Evolutionary conservation across 768 basidiomycete genomes (phyloP).

Genomic region (Lactifluus volemus): DNA sequence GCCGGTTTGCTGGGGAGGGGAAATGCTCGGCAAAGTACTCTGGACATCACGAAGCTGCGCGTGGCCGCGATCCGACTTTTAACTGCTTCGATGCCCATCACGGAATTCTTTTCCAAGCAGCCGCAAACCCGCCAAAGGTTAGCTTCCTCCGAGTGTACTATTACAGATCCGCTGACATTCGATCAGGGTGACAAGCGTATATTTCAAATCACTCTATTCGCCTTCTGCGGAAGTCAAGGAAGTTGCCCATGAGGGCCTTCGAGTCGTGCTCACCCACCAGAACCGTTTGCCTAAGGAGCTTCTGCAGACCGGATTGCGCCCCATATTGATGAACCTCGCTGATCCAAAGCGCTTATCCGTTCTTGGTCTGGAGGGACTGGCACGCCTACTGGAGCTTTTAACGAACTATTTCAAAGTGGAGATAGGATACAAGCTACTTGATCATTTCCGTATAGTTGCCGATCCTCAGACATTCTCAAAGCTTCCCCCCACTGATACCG

Average conservation of each 20-base stretch:
- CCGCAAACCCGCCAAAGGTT: constrained; percentile 80
- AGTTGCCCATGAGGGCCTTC: constrained; percentile 88
- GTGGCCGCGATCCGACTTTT: constrained; percentile 90
- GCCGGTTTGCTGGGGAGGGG: constrained; percentile 64
- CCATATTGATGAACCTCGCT: constrained; percentile 95
- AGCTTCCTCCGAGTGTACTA: constrained; percentile 12
- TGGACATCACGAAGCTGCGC: constrained; percentile 82
- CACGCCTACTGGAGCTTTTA: constrained; percentile 84
- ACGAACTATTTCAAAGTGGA: constrained; percentile 99
- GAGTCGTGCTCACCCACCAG: constrained; percentile 83
- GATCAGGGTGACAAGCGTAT: constrained; percentile 80
- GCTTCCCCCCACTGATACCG: constrained; percentile 76
- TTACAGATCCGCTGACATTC: not conserved
- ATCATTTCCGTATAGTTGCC: constrained; percentile 90
- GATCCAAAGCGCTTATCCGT: constrained; percentile 93
- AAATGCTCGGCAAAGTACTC: constrained; percentile 64
- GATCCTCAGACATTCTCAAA: constrained; percentile 79
- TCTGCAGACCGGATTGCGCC: constrained; percentile 88
- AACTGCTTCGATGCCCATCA: constrained; percentile 89
- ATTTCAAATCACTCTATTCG: constrained; percentile 98
- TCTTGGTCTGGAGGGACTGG: constrained; percentile 86
- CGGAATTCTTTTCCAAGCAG: constrained; percentile 87
- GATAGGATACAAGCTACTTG: constrained; percentile 93
- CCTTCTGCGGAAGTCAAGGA: constrained; percentile 86
- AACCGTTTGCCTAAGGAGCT: constrained; percentile 90